These are phyloP conservation scores for Cladosporium cucumerinum DNA, from an alignment of 2,329 filamentous ascomycete species.

Conservation along the genomic window DNA sequence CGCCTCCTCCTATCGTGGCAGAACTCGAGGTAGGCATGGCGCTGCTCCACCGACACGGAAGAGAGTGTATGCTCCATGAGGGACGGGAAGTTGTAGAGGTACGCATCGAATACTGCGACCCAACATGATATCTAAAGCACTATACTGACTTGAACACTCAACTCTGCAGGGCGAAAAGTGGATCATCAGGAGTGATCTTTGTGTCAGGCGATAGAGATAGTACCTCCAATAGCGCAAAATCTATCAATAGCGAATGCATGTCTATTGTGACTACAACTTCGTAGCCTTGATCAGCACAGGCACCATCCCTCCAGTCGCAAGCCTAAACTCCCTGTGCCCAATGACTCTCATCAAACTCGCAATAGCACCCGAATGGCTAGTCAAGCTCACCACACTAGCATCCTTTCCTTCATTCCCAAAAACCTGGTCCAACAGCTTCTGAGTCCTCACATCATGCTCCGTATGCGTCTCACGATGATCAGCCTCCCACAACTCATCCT, in stretches of 20 bases:
- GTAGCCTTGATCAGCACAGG: constrained; percentile 49
- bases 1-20: constrained; percentile 61
- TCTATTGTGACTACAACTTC: background rate
- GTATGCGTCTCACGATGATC: constrained; percentile 48
- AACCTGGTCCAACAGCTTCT: constrained; percentile 50
- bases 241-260: background rate
- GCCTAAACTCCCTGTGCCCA: constrained; percentile 46
- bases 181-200: constrained; percentile 82
- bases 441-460: constrained; percentile 37
- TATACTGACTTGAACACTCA: background rate
- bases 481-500: constrained; percentile 47
- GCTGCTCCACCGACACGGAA: constrained; percentile 81
- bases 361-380: constrained; percentile 59
- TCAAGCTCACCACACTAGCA: constrained; percentile 51
- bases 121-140: background rate
- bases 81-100: constrained; percentile 67
- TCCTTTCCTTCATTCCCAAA: constrained; percentile 43
- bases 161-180: constrained; percentile 75
- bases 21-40: constrained; percentile 79
- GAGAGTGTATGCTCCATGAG: constrained; percentile 86
- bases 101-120: background rate
- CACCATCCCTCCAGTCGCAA: constrained; percentile 51
- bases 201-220: constrained; percentile 51
- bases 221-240: background rate
- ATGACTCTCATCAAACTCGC: constrained; percentile 48